phyloP scores from a whole-genome alignment of 2,329 filamentous ascomycete genomes.

The Trichoderma sp. region DNA sequence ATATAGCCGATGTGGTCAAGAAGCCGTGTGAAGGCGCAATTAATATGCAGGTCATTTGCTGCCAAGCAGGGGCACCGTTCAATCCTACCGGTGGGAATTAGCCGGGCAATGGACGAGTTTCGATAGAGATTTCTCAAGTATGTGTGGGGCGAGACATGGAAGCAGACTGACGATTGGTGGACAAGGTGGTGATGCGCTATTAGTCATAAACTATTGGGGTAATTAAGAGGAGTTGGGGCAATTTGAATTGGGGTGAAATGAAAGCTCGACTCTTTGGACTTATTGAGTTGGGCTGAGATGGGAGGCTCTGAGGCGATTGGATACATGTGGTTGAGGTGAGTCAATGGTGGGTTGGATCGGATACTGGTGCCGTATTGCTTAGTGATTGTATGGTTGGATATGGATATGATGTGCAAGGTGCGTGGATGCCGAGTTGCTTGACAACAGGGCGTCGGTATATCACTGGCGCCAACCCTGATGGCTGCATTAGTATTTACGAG shows the following conservation, averaged over 20 bases:
- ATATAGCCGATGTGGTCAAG: neutral
- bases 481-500: neutral
- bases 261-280: neutral
- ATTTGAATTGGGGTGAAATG: neutral
- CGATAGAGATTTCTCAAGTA: neutral
- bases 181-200: neutral
- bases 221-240: neutral
- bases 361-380: neutral
- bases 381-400: neutral
- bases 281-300: neutral
- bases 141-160: neutral
- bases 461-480: neutral
- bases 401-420: neutral
- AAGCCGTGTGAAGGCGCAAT: neutral
- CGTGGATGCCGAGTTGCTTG: neutral
- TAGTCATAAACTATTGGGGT: slow-evolving; percentile 11
- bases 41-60: neutral
- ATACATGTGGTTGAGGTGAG: neutral
- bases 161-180: neutral
- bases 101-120: neutral
- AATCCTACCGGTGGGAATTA: slow-evolving; percentile 8
- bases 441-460: neutral
- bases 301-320: neutral
- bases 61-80: slow-evolving; percentile 5
- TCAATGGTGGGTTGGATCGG: neutral